Evolutionary conservation across 2,329 filamentous ascomycete genomes (phyloP), one percentile per base, ranked within the genome.

Genomic region (Blastomyces parvus): DNA sequence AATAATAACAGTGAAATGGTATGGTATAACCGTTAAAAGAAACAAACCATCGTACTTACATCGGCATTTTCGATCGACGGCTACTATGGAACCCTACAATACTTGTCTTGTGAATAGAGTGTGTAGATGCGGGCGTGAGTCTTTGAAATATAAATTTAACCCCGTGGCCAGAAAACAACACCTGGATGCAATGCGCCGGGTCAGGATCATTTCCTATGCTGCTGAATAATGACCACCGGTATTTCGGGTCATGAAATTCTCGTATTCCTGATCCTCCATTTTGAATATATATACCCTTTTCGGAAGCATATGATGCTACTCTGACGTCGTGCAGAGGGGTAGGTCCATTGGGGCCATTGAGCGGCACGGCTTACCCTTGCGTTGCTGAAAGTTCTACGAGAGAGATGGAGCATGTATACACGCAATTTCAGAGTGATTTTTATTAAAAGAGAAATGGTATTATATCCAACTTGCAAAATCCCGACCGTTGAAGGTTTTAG

Each of bases 31-130:
- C 13, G 7, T 38, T 38, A 38, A 44, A 44, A 44, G 13, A 42
- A 25, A 27, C 13, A 7, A 9, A 42, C 7, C 25, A 55, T 33
- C 7, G 33, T 19, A 69, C 69, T 67, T n/a, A 71, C 70, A 71
- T 71, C 3, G 69, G 70, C 68, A 71, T 71, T 9, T 59, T 48
- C 14, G 58, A 19, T 22, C 11, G 27, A 58, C n/a, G 17, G 22
- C 55, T 7, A 19, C 17, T 27, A 38, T 42, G 36, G 33, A 58
- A 42, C 3, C 13, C 6, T 14, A 27, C 17, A 25, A 42, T 40
- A 38, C 30, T 22, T 38, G 30, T 33, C 19, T 27, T 42, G 11
- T 19, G 9, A 3, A 42, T 27, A 25, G 55, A 17, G 19, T 2
- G 33, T 17, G 22, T n/a, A 42, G 38, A 58, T 25, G 11, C 9